phyloP scores from a whole-genome alignment of 495 filamentous ascomycete genomes.

The Oidiodendron maius region DNA sequence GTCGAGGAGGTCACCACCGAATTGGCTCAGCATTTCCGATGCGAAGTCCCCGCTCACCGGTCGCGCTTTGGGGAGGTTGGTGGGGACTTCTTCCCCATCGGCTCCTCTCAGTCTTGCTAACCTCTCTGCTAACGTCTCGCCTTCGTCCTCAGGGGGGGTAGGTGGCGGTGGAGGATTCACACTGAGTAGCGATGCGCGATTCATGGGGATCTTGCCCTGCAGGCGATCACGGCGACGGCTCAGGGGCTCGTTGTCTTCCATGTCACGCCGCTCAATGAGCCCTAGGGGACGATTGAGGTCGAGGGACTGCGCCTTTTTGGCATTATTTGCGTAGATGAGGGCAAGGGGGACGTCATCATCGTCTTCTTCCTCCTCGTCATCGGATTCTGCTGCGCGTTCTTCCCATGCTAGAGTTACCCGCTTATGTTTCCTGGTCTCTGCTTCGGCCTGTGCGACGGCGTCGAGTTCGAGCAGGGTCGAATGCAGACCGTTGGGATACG shows the following conservation, averaged over 20 bases:
- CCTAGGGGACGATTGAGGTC: constrained; percentile 66
- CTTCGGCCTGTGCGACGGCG: constrained; percentile 82
- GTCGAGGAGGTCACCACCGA: constrained; percentile 47
- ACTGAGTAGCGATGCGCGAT: constrained; percentile 23
- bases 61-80: constrained; percentile 40
- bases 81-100: constrained; percentile 40
- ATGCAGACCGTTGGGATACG: constrained; percentile 71
- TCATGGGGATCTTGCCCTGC: constrained; percentile 37
- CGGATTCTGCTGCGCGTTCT: constrained; percentile 41
- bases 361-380: constrained; percentile 45
- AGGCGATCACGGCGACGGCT: constrained; percentile 74
- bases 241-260: constrained; percentile 90
- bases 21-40: constrained; percentile 68
- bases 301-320: constrained; percentile 44
- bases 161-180: constrained; percentile 30
- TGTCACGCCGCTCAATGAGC: constrained; percentile 73
- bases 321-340: constrained; percentile 58
- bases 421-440: constrained; percentile 63
- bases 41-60: constrained; percentile 72
- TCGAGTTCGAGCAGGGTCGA: constrained; percentile 89
- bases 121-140: constrained; percentile 65
- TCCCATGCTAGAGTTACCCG: constrained; percentile 89
- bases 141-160: constrained; percentile 66
- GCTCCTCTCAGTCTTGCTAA: constrained; percentile 61
- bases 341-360: constrained; percentile 82